Evolutionary conservation across 139 green algal species (phyloP).

Genomic region (Picochlorum costavermella): DNA sequence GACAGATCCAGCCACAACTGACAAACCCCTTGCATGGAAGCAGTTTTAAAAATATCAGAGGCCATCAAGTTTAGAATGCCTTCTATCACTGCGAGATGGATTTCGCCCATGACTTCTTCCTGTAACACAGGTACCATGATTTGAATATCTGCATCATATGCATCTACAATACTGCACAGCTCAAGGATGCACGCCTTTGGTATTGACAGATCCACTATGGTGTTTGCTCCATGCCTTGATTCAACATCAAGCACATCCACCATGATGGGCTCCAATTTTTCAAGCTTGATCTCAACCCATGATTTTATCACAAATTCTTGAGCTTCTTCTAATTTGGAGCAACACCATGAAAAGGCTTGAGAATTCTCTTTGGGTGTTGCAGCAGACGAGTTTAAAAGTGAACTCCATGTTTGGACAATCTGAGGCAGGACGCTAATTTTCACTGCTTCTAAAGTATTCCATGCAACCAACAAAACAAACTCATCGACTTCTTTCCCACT

Average conservation of each 20-base stretch:
- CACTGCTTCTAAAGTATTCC: neutral
- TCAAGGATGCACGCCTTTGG: neutral
- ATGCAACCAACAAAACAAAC: too few relatives aligned
- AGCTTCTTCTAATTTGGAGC: neutral
- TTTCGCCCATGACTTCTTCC: constrained; percentile 6
- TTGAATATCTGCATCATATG: neutral
- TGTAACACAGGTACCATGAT: neutral
- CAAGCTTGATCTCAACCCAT: constrained; percentile 2
- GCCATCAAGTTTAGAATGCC: constrained; percentile 2
- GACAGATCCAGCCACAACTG: constrained; percentile 11
- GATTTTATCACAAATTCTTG: neutral
- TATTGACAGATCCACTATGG: too few relatives aligned
- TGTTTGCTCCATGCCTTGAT: neutral
- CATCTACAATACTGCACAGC: neutral
- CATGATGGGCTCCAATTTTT: neutral
- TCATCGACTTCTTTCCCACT: too few relatives aligned
- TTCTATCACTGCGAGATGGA: constrained; percentile 1
- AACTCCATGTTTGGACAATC: neutral
- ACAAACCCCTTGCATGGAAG: neutral
- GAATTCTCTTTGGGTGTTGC: neutral
- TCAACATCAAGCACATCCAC: neutral
- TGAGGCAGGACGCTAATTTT: neutral
- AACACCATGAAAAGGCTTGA: constrained; percentile 2
- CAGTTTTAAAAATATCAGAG: constrained; percentile 1
- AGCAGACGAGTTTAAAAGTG: neutral